These are phyloP conservation scores for Pichia exigua DNA, from an alignment of 805 yeast species.

Conservation along the genomic window DNA sequence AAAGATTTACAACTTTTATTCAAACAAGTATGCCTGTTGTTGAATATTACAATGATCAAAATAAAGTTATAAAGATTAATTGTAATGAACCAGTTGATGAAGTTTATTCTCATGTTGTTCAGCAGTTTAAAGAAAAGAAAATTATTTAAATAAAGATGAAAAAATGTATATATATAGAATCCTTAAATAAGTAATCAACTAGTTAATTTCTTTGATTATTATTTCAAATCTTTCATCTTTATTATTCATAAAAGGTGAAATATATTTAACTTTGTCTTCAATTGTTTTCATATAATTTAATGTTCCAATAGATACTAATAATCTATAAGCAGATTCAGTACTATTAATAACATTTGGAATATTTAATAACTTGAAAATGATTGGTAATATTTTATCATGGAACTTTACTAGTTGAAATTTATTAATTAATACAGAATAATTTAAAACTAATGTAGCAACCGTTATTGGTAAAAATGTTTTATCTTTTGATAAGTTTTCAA, in stretches of 20 bases:
- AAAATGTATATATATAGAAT: not conserved
- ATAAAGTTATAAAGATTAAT: constrained; percentile 65
- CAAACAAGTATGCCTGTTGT: constrained; percentile 95
- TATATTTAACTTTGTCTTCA: constrained; percentile 5
- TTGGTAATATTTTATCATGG: constrained; percentile 7
- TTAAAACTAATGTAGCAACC: constrained; percentile 41
- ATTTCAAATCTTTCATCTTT: constrained; percentile 16
- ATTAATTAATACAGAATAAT: constrained; percentile 36
- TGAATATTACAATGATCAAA: constrained; percentile 65
- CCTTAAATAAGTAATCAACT: no score
- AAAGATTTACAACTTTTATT: constrained; percentile 78
- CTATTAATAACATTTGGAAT: constrained; percentile 23
- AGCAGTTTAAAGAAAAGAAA: constrained; percentile 46
- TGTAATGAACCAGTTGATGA: constrained; percentile 78
- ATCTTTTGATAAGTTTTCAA: constrained; percentile 11
- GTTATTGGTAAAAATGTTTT: constrained; percentile 30
- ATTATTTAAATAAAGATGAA: constrained; percentile 13
- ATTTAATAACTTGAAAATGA: constrained; percentile 7
- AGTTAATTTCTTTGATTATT: constrained; percentile 16
- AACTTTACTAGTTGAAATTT: constrained; percentile 21
- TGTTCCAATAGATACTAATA: constrained; percentile 58
- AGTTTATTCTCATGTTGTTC: constrained; percentile 64
- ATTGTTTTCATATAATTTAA: constrained; percentile 25
- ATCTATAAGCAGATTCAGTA: constrained; percentile 64
- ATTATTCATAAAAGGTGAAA: constrained; percentile 7